Evolutionary conservation across 306 rosid genomes (phyloP), one percentile per base, ranked within the genome.

Genomic region (Hippophae tibetana): DNA sequence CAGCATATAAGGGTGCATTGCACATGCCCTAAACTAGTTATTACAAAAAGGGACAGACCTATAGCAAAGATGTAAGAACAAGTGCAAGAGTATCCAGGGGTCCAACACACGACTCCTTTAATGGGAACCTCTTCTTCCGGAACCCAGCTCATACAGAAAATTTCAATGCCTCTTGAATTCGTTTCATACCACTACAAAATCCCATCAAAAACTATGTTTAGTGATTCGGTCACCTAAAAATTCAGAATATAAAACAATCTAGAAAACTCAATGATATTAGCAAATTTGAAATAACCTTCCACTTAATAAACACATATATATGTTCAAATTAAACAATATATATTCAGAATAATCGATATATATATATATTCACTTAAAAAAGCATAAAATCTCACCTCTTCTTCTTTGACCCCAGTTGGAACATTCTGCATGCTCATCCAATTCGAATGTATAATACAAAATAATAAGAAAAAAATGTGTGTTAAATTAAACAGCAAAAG

Each of bases 1-100:
- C 25, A 14, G 13, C 51, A 53, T 38, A 14, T 13, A 23, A 41
- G 10, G 58, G 38, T 13, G 26, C 13, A 51, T 8, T n/a, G 2
- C 55, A 25, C 5, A 6, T 10, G 25, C 42, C 23, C 7, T 50
- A 42, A 62, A 18, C 1, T 18, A 18, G 23, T 11, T 10, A 14
- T 43, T 13, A 54, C 38, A 40, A 13, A 40, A 4, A 11, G 43
- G 5, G n/a, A 51, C 80, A 56, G 57, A 82, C 94, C 94, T 74
- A 31, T 31, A 31, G 81, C 94, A 75, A 88, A 88, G 81, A 88
- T 81, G 69, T 67, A 85, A 13, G 96, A 82, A 75, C 96, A 79
- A 54, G 96, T 88, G 62, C 79, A 80, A 27, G 90, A 90, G 69
- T 83, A 88, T 1, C 94, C 94, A 75, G 85, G 96, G 71, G 94